These are phyloP conservation scores for Russula brevipes DNA, from an alignment of 768 basidiomycete genomes.

Conservation along the genomic window DNA sequence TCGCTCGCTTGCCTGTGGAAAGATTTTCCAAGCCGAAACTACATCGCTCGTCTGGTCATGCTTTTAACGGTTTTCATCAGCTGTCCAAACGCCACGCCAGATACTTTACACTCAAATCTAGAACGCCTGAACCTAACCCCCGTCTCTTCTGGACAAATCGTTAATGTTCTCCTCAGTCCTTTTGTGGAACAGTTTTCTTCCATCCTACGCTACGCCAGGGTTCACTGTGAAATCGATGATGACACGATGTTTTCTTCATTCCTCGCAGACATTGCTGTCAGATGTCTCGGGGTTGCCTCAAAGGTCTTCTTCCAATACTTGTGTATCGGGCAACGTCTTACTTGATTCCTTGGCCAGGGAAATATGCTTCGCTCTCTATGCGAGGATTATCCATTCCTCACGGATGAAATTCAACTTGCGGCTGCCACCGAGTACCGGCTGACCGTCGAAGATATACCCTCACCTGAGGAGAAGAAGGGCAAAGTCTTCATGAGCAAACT, in stretches of 20 bases:
- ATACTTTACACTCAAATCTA: conserved; percentile 40
- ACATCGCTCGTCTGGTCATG: conserved; percentile 62
- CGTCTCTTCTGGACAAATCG: conserved; percentile 52
- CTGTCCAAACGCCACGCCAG: conserved; percentile 20
- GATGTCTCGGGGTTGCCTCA: conserved; percentile 58
- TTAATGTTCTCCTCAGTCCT: conserved; percentile 60
- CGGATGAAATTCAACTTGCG: conserved; percentile 39
- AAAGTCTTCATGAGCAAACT: conserved; percentile 45
- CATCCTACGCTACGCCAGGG: conserved; percentile 44
- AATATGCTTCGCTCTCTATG: conserved; percentile 58
- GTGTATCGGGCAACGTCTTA: conserved; percentile 2
- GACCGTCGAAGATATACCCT: conserved; percentile 51
- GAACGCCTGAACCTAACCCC: conserved; percentile 53
- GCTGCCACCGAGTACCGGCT: conserved; percentile 50
- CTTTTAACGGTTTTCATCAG: conserved; percentile 61
- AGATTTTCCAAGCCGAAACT: conserved; percentile 62
- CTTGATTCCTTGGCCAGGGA: conserved; percentile 41
- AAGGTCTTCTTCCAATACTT: conserved; percentile 29
- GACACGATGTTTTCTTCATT: conserved; percentile 41
- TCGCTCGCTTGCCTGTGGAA: conserved; percentile 56
- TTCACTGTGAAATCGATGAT: conserved; percentile 39
- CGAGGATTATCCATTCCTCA: conserved; percentile 43
- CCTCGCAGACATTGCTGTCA: conserved; percentile 53
- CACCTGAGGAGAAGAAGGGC: conserved; percentile 43
- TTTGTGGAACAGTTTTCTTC: conserved; percentile 57